Percentiles rank a stretch among this genome's conserved stretches.
phyloP scores from a whole-genome alignment of 768 basidiomycete species.

The Auriscalpium vulgare region DNA sequence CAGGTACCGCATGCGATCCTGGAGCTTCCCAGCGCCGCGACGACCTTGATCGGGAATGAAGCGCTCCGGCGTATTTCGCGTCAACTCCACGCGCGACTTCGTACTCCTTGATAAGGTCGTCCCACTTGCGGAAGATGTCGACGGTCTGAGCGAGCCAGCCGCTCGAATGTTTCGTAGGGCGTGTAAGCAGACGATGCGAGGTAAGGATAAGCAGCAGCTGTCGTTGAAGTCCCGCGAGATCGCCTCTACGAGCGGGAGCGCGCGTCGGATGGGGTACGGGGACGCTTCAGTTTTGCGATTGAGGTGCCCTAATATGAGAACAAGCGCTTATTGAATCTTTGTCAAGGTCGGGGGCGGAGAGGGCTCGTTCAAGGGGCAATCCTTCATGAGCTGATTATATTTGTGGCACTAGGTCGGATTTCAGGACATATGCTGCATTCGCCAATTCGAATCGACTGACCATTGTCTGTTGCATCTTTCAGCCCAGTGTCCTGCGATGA shows the following conservation, averaged over 20 bases:
- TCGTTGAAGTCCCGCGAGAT: conserved; percentile 98
- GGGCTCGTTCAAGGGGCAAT: conserved; percentile 96
- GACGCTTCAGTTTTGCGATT: conserved; percentile 92
- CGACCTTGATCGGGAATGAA: conserved; percentile 97
- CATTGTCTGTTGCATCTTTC: conserved; percentile 86
- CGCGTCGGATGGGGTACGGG: conserved; percentile 93
- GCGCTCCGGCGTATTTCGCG: conserved; percentile 80
- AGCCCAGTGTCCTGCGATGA: conserved; percentile 96
- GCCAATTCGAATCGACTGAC: conserved; percentile 32
- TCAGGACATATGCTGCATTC: background rate
- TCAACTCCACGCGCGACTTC: conserved; percentile 80
- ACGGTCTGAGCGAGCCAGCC: conserved; percentile 67
- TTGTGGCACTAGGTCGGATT: conserved; percentile 67
- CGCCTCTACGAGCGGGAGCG: conserved; percentile 93
- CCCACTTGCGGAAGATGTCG: conserved; percentile 57
- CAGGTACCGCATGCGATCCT: conserved; percentile 81
- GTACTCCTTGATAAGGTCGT: conserved; percentile 61
- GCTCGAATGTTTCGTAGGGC: conserved; percentile 91
- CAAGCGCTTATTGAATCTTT: conserved; percentile 88
- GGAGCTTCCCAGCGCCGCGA: conserved; percentile 81
- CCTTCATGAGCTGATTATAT: conserved; percentile 98
- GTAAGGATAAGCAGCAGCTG: conserved; percentile 87
- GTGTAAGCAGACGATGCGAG: conserved; percentile 90
- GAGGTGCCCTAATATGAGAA: conserved; percentile 85
- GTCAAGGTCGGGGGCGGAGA: conserved; percentile 92